Conservation (phyloP, 2,329 filamentous ascomycete genomes). For the Fusarium sp. region DNA sequence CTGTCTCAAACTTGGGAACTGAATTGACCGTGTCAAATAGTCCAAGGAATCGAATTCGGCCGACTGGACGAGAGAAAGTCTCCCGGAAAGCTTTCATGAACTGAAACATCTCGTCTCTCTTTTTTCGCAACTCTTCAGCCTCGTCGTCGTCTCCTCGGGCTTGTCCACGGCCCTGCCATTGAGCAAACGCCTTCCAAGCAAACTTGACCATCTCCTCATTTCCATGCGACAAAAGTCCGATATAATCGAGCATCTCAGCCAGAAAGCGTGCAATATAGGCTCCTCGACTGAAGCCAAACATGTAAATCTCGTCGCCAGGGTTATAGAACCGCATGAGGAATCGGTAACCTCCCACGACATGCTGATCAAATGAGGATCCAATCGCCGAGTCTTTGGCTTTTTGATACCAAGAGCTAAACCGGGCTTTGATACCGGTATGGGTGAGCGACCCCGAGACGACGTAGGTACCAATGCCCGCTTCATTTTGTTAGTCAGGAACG, state of each 20-base stretch:
- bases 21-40: slow-evolving; percentile 89
- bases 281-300: slow-evolving; percentile 82
- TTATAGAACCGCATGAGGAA: slow-evolving; percentile 83
- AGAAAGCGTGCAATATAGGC: slow-evolving; percentile 82
- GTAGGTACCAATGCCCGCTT: slow-evolving; percentile 81
- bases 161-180: slow-evolving; percentile 76
- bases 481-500: slow-evolving; percentile 1
- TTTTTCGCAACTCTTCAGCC: slow-evolving; percentile 58
- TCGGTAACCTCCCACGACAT: slow-evolving; percentile 87
- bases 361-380: slow-evolving; percentile 84
- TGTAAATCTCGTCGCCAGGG: slow-evolving; percentile 75
- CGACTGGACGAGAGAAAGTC: slow-evolving; percentile 83
- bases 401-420: slow-evolving; percentile 75
- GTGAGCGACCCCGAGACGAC: slow-evolving; percentile 73
- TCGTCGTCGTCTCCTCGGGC: slow-evolving; percentile 59
- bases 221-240: slow-evolving; percentile 83
- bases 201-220: slow-evolving; percentile 90
- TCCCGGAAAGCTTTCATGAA: slow-evolving; percentile 87
- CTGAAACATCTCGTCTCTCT: slow-evolving; percentile 72
- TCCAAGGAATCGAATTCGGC: slow-evolving; percentile 81
- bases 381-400: slow-evolving; percentile 86
- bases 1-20: slow-evolving; percentile 81
- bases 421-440: slow-evolving; percentile 69
- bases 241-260: slow-evolving; percentile 87
- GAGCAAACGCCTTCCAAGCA: slow-evolving; percentile 85